Evolutionary conservation across 2,329 filamentous ascomycete genomes (phyloP).

Genomic region (Exophiala spinifera): DNA sequence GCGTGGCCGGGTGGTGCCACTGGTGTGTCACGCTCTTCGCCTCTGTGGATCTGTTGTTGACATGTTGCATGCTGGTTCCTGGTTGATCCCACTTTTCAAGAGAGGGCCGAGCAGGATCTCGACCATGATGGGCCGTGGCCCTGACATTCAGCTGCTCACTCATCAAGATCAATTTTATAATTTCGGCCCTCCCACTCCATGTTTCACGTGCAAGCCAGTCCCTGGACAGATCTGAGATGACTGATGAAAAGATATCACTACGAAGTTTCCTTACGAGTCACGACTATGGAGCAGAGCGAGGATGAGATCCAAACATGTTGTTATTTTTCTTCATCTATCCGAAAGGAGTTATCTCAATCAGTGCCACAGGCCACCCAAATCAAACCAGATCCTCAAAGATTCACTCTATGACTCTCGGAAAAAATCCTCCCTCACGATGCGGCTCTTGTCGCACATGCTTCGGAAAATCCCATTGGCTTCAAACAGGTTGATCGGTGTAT

Average conservation of each 20-base stretch:
- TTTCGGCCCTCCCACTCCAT: neutral
- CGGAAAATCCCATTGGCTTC: constrained; percentile 74
- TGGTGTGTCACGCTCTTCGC: neutral
- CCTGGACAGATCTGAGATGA: too few species aligned
- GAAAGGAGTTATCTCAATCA: too few species aligned
- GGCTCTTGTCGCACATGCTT: constrained; percentile 84
- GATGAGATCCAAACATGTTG: too few species aligned
- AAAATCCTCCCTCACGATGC: constrained; percentile 56
- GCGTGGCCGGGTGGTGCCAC: neutral
- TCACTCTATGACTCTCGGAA: constrained; percentile 18
- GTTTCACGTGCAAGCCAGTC: too few species aligned
- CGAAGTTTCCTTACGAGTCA: too few species aligned
- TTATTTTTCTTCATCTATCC: too few species aligned
- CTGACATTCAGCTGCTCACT: neutral
- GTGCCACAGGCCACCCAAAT: neutral
- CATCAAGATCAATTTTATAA: neutral
- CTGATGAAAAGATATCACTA: too few species aligned
- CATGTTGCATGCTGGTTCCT: neutral
- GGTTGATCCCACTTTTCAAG: neutral
- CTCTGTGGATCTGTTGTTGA: neutral
- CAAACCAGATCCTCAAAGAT: neutral
- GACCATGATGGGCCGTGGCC: too few species aligned
- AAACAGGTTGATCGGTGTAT: constrained; percentile 71
- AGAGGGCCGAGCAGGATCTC: neutral
- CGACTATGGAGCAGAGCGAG: too few species aligned